phyloP scores from a whole-genome alignment of 306 rosid genomes.

The Acacia crassicarpa region DNA sequence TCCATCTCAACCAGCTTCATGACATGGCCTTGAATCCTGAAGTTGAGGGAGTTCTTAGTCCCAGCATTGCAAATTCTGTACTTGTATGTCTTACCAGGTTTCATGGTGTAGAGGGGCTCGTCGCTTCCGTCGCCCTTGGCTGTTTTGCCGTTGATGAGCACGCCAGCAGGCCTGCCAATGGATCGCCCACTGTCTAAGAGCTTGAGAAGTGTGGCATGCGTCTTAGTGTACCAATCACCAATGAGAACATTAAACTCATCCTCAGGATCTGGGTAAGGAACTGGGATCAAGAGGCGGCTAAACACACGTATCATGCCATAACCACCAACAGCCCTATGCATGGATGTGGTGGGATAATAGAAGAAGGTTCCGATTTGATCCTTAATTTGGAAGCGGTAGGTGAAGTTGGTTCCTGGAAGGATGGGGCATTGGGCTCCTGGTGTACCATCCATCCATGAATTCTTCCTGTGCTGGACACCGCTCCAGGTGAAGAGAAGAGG shows the following conservation, averaged over 20 bases:
- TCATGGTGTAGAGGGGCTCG: background rate
- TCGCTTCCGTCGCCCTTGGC: background rate
- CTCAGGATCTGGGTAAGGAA: conserved; percentile 3
- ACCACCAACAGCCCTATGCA: background rate
- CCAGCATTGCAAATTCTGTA: background rate
- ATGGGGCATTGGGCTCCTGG: background rate
- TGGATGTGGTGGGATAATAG: background rate
- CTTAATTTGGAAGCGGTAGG: background rate
- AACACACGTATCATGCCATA: background rate
- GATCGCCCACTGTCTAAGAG: background rate
- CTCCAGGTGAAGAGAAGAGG: background rate
- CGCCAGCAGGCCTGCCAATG: background rate
- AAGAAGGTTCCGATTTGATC: background rate
- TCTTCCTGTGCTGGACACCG: background rate
- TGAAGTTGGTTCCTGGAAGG: background rate
- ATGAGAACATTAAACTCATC: background rate
- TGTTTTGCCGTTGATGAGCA: background rate
- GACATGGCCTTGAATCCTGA: background rate
- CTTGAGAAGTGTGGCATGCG: background rate
- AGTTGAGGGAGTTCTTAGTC: background rate
- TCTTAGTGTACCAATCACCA: background rate
- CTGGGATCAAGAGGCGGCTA: background rate
- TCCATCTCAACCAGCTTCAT: background rate
- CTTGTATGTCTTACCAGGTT: background rate
- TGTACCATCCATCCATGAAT: conserved; percentile 1